Evolutionary conservation across 2,329 filamentous ascomycete species (phyloP), one percentile per base, ranked within the genome.

Genomic region (Cladosporium sp.): DNA sequence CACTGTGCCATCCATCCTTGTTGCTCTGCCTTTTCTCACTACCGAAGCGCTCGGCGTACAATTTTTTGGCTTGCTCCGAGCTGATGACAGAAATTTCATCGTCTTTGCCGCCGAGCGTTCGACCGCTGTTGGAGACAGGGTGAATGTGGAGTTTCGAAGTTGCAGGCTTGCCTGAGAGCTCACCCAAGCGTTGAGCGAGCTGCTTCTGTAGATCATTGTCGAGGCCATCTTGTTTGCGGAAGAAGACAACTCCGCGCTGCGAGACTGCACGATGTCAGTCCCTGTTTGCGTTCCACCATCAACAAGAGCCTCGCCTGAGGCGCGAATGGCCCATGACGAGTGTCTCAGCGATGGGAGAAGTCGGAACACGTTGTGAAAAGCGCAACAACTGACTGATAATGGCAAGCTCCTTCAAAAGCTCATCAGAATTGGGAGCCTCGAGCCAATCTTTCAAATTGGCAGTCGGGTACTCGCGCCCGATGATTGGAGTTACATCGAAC

Each of bases 221-320:
- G 44, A 90, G 76, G 72, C 83, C 80, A 70, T 86, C 78, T 69
- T 91, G 89, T 33, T 84, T 82, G 23, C 88, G 85, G 78, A 91
- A 89, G 79, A 91, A 90, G 35, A 91, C 88, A 3, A 91, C 89
- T 11, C 88, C 88, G 0, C 89, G 85, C 67, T 86, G 84, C 1
- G 88, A 90, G 69, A 91, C 88, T 89, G 60, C 33, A 21, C 16
- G 3, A 26, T 14, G 37, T 67, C 52, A 64, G 46, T 55, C 35
- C n/a, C 44, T 35, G 44, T 29, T 49, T 16, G 49, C 18, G 26
- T 21, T 55, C 26, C 18, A 12, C n/a, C n/a, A 56, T 65, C 49
- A 65, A 31, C 52, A 57, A 37, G 52, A 61, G n/a, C 56, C 40
- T 28, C 56, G 56, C 14, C 52, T 55, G 28, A 31, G 31, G n/a